Conservation (phyloP, 1,139 yeast genomes). For the Taphrina deformans region DNA sequence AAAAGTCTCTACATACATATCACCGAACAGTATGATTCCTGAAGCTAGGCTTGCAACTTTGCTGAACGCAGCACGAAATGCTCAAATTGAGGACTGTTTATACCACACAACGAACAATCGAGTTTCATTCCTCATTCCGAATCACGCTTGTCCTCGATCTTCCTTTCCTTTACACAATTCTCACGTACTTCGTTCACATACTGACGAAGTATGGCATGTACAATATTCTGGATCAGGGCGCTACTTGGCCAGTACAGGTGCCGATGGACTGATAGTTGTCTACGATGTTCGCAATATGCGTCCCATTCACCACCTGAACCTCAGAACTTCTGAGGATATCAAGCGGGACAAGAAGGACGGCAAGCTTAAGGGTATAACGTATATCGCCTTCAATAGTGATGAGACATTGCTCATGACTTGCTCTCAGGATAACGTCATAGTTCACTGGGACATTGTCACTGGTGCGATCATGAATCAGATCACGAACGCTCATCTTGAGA, state of each 20-base stretch:
- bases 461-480: slow-evolving; percentile 42
- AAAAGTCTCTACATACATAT: slow-evolving; percentile 49
- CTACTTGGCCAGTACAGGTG: slow-evolving; percentile 72
- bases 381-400: slow-evolving; percentile 71
- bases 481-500: slow-evolving; percentile 43
- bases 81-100: slow-evolving; percentile 52
- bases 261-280: slow-evolving; percentile 63
- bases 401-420: slow-evolving; percentile 68
- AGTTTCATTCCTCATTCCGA: slow-evolving; percentile 44
- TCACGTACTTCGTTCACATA: slow-evolving; percentile 55
- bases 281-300: slow-evolving; percentile 58
- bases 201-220: slow-evolving; percentile 81
- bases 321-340: slow-evolving; percentile 43
- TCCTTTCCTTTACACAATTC: slow-evolving; percentile 54
- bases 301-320: slow-evolving; percentile 46
- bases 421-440: slow-evolving; percentile 60
- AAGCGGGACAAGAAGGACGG: slow-evolving; percentile 46
- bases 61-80: slow-evolving; percentile 55
- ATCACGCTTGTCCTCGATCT: slow-evolving; percentile 44
- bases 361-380: slow-evolving; percentile 63
- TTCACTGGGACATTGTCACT: slow-evolving; percentile 62
- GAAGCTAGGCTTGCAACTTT: slow-evolving; percentile 54
- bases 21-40: slow-evolving; percentile 58
- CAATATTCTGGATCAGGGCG: slow-evolving; percentile 77
- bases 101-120: slow-evolving; percentile 42